phyloP scores from a whole-genome alignment of 345 rosid species.

The Cardamine occulta region DNA sequence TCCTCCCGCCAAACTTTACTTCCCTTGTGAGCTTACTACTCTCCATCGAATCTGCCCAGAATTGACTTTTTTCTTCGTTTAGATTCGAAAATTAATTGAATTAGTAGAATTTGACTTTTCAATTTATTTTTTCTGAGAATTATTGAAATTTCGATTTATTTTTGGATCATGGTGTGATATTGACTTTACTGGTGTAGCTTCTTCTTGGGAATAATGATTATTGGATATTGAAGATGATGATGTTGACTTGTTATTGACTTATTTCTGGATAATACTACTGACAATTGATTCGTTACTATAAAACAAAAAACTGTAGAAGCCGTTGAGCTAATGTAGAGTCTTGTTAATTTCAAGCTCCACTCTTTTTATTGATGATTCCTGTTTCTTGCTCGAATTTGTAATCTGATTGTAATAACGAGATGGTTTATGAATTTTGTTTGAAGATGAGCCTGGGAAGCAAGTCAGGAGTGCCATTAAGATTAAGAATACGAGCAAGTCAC shows the following conservation, averaged over 20 bases:
- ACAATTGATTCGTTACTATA: not conserved
- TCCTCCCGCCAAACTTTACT: conserved; percentile 79
- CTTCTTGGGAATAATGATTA: conserved; percentile 9
- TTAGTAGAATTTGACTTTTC: not conserved
- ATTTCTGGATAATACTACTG: not conserved
- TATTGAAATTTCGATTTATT: not conserved
- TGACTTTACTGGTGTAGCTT: conserved; percentile 1
- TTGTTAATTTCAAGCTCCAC: conserved; percentile 7
- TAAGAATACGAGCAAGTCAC: conserved; percentile 88
- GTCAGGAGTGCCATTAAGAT: conserved; percentile 90
- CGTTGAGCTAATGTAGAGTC: not conserved
- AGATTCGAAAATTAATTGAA: not conserved
- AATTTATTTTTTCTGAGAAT: not conserved
- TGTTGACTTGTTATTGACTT: conserved; percentile 14
- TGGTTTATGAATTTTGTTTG: conserved; percentile 21
- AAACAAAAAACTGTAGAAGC: too few relatives aligned
- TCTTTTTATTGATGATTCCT: conserved; percentile 8
- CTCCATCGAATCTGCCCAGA: not conserved
- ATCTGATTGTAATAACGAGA: too few relatives aligned
- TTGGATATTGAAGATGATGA: conserved; percentile 24
- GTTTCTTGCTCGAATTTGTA: too few relatives aligned
- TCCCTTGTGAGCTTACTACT: conserved; percentile 63
- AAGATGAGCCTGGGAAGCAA: conserved; percentile 98
- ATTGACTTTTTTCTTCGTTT: not conserved
- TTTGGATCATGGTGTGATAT: conserved; percentile 5